Percentiles rank a stretch among this genome's conserved stretches.
phyloP scores from a whole-genome alignment of 2,329 filamentous ascomycete species.

The Graphium sp. region DNA sequence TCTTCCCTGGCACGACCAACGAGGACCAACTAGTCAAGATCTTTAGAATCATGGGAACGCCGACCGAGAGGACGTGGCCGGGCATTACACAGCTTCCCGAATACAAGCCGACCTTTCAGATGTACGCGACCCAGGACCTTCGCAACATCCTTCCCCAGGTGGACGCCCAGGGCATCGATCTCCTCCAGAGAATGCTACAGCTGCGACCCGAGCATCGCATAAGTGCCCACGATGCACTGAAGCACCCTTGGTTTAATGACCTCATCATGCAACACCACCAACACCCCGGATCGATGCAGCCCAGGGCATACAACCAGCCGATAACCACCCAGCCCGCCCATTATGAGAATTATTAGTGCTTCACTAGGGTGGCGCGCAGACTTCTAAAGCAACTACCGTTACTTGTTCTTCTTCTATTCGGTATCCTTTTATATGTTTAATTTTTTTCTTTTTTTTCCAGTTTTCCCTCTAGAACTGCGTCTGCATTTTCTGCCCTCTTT shows the following conservation, averaged over 20 bases:
- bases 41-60: slow-evolving; percentile 96
- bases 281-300: slow-evolving; percentile 23
- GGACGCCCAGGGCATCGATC: slow-evolving; percentile 70
- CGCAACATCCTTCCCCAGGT: slow-evolving; percentile 78
- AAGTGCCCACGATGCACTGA: slow-evolving; percentile 69
- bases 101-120: slow-evolving; percentile 89
- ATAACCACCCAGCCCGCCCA: slow-evolving; percentile 18
- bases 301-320: slow-evolving; percentile 19
- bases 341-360: slow-evolving; percentile 9
- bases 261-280: slow-evolving; percentile 36
- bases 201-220: slow-evolving; percentile 82
- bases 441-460: too few relatives aligned
- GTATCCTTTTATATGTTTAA: too few relatives aligned
- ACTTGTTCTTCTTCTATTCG: too few relatives aligned
- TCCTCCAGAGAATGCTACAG: slow-evolving; percentile 83
- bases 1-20: slow-evolving; percentile 96
- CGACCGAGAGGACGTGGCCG: slow-evolving; percentile 88
- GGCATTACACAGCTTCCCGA: slow-evolving; percentile 92
- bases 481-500: too few relatives aligned
- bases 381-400: too few relatives aligned
- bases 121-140: slow-evolving; percentile 85
- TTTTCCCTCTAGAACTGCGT: too few relatives aligned
- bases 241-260: slow-evolving; percentile 86
- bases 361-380: too few relatives aligned
- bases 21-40: slow-evolving; percentile 96